These are phyloP conservation scores for Zygosaccharomyces bisporus DNA, from an alignment of 805 yeast genomes.

Conservation along the genomic window DNA sequence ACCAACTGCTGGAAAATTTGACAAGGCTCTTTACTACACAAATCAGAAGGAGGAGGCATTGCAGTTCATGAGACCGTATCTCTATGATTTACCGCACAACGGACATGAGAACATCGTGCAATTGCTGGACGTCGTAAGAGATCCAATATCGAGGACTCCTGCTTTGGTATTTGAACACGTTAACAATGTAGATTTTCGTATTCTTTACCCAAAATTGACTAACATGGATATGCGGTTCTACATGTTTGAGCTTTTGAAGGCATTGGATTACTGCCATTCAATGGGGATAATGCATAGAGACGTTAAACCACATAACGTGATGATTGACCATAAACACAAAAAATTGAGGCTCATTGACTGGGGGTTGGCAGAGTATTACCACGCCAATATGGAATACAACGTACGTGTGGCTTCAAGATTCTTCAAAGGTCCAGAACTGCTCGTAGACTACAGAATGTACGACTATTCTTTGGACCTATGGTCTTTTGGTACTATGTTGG, in stretches of 20 bases:
- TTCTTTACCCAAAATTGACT: constrained; percentile 73
- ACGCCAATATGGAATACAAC: constrained; percentile 82
- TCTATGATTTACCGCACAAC: constrained; percentile 35
- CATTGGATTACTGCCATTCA: constrained; percentile 85
- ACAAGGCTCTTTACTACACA: constrained; percentile 28
- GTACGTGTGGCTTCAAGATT: constrained; percentile 92
- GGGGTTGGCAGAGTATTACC: constrained; percentile 95
- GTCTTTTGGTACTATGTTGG: constrained; percentile 92
- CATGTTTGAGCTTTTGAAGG: constrained; percentile 74
- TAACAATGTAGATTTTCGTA: constrained; percentile 76
- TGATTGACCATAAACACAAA: constrained; percentile 79
- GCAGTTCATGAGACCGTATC: constrained; percentile 24
- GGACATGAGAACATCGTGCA: constrained; percentile 66
- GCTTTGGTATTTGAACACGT: constrained; percentile 84
- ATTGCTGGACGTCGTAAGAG: constrained; percentile 76
- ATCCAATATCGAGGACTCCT: constrained; percentile 75
- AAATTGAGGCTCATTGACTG: constrained; percentile 83
- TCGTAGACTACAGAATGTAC: constrained; percentile 81
- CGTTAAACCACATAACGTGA: constrained; percentile 92
- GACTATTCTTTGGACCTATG: constrained; percentile 90
- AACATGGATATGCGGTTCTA: constrained; percentile 76
- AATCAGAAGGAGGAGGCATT: constrained; percentile 29
- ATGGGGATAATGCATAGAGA: constrained; percentile 96
- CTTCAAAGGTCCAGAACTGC: constrained; percentile 88
- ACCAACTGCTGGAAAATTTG: constrained; percentile 26